phyloP scores from a whole-genome alignment of 2,329 filamentous ascomycete genomes.

The Pseudopyricularia cyperi region DNA sequence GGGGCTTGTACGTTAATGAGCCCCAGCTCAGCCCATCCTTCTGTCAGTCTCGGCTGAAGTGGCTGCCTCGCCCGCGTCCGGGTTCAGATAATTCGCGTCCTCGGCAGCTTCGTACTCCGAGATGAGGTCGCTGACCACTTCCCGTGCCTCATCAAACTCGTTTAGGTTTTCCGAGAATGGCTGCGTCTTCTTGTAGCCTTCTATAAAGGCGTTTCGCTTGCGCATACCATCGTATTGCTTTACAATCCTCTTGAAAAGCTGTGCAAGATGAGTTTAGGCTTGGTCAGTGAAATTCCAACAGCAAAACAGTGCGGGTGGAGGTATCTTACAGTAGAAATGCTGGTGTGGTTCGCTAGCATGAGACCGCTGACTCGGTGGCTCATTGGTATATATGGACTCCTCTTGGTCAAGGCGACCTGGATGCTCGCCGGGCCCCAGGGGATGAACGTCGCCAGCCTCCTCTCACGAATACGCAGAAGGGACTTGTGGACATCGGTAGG shows the following conservation, averaged over 20 bases:
- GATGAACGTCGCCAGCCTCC: conserved; percentile 88
- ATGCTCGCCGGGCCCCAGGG: conserved; percentile 98
- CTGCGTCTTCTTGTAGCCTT: conserved; percentile 89
- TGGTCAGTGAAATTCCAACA: not conserved
- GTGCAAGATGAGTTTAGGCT: not conserved
- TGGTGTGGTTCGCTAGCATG: conserved; percentile 97
- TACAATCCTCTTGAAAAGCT: conserved; percentile 87
- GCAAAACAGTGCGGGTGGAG: not conserved
- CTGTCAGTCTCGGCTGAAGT: conserved; percentile 40
- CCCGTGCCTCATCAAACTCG: conserved; percentile 89
- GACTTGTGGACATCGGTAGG: conserved; percentile 98
- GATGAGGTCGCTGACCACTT: conserved; percentile 84
- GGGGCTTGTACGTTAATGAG: not conserved
- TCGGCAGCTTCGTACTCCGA: conserved; percentile 94
- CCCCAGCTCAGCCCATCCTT: conserved; percentile 23
- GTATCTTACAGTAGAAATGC: conserved; percentile 68
- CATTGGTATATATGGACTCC: conserved; percentile 90
- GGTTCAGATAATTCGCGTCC: conserved; percentile 76
- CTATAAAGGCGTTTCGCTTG: conserved; percentile 93
- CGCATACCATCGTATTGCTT: conserved; percentile 86
- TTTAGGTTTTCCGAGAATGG: conserved; percentile 84
- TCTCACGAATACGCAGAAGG: conserved; percentile 85
- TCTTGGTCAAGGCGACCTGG: conserved; percentile 91
- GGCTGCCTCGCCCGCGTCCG: conserved; percentile 43
- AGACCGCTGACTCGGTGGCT: conserved; percentile 89